Evolutionary conservation across 208 protist genomes (phyloP), one percentile per base, ranked within the genome.

Genomic region (Trichomonas vaginalis): DNA sequence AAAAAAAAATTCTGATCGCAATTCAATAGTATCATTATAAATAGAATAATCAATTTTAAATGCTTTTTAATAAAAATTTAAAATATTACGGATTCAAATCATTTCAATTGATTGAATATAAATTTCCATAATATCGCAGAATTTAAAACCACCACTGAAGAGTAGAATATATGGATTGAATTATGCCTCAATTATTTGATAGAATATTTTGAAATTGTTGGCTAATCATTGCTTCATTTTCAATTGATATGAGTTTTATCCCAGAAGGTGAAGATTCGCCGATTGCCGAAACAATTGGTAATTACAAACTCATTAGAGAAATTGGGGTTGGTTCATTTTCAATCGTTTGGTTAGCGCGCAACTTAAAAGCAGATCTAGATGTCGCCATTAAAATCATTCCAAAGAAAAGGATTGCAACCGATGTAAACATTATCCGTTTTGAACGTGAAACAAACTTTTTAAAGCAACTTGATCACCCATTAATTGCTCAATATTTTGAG

Each of bases 381-480:
- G 86, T 92, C 45, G 86, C 86, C 48, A 47, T 92, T 23, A 92
- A 92, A 92, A 45, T 92, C 45, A 92, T 92, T 92, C 40, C 14
- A 1, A 92, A 92, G 27, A 32, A 42, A 51, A 35, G 40, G 0
- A 92, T 92, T 27, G 15, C 40, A 17, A 15, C 40, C 0, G 45
- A 48, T 17, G 39, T n/a, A 1, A 45, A 42, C 9, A 35, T 4
- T 23, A 92, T 45, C 21, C 0, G 86, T 3, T 51, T 92, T 35
- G 14, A 56, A 48, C 12, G 86, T 21, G 86, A 92, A 92, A 92
- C 46, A 3, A 40, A 35, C 37, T 27, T 92, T 32, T 8, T 92
- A n/a, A 92, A 92, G 15, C 86, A 92, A 51, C 17, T 92, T 32
- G 45, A 92, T 39, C 86, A 92, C 17, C 86, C 86, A 10, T 92